Percentiles rank a stretch among this genome's conserved stretches.
Evolutionary conservation across 768 basidiomycete genomes (phyloP).

Genomic region (Macrocybe gigantea): DNA sequence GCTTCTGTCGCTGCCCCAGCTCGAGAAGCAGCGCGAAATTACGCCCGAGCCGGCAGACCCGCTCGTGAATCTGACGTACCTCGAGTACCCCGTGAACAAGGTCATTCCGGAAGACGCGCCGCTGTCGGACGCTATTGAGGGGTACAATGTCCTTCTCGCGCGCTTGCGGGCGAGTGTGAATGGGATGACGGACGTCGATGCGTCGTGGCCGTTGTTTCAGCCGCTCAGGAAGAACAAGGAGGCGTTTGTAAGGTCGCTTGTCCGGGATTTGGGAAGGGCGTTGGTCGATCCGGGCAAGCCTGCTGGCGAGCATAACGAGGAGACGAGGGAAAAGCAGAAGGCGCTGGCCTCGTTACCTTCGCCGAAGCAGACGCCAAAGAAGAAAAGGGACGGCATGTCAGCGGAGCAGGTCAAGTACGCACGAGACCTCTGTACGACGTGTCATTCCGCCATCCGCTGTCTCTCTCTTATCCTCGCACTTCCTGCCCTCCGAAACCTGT

Average conservation of each 20-base stretch:
- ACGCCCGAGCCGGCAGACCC: constrained; percentile 79
- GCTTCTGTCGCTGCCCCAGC: constrained; percentile 34
- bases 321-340: constrained; percentile 17
- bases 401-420: constrained; percentile 77
- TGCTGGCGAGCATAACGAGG: constrained; percentile 17
- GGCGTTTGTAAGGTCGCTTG: constrained; percentile 50
- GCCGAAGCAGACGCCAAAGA: constrained; percentile 59
- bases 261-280: constrained; percentile 63
- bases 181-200: constrained; percentile 44
- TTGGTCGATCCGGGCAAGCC: constrained; percentile 46
- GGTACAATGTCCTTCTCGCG: constrained; percentile 64
- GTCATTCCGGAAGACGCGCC: constrained; percentile 46
- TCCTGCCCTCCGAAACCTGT: constrained; percentile 53
- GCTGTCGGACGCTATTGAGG: constrained; percentile 60
- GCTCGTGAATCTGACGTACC: constrained; percentile 55
- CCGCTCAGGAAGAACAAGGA: constrained; percentile 53
- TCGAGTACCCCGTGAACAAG: constrained; percentile 55
- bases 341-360: constrained; percentile 43
- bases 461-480: constrained; percentile 55
- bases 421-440: constrained; percentile 70
- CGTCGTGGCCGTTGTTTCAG: constrained; percentile 68
- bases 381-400: constrained; percentile 64
- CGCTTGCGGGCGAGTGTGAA: constrained; percentile 49
- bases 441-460: constrained; percentile 64
- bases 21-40: constrained; percentile 41